A percentile compares a stretch with the other conserved stretches of the same genome.
These are phyloP conservation scores for Gracilaria vermiculophylla DNA, from an alignment of 23 red algal species.

Conservation along the genomic window DNA sequence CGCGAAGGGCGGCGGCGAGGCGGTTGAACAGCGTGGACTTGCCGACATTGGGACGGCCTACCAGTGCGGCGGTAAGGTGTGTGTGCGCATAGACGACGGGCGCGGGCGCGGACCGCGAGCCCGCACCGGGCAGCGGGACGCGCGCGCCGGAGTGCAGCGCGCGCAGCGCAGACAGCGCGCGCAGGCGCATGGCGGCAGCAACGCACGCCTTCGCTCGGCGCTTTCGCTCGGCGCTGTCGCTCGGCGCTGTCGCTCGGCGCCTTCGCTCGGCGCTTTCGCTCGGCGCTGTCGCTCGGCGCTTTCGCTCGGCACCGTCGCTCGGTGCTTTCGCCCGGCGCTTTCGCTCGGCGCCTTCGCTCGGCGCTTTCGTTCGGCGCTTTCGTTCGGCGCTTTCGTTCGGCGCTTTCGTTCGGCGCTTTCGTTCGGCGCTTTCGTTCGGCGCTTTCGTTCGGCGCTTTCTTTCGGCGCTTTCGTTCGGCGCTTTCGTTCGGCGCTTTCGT, in stretches of 20 bases:
- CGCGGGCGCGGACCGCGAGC: slow-evolving; percentile 15
- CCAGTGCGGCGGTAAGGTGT: slow-evolving; percentile 54
- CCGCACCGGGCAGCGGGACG: neutral
- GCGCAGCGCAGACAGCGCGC: neutral
- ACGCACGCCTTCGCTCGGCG: neutral
- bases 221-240: neutral
- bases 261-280: neutral
- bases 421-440: too few relatives aligned
- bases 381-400: too few relatives aligned
- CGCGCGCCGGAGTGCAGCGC: neutral
- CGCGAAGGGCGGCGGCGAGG: slow-evolving; percentile 47
- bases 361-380: too few relatives aligned
- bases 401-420: too few relatives aligned
- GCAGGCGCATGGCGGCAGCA: neutral
- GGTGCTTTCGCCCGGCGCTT: too few relatives aligned
- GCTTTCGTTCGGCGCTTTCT: too few relatives aligned
- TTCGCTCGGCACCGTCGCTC: too few relatives aligned
- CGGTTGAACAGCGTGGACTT: slow-evolving; percentile 93
- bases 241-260: neutral
- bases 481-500: too few relatives aligned
- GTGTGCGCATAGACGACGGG: slow-evolving; percentile 61
- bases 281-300: too few relatives aligned
- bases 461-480: too few relatives aligned
- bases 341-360: too few relatives aligned
- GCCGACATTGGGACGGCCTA: slow-evolving; percentile 88